Percentiles rank a stretch among this genome's conserved stretches.
Evolutionary conservation across 768 basidiomycete genomes (phyloP).

Genomic region (Termitomyces sp.): DNA sequence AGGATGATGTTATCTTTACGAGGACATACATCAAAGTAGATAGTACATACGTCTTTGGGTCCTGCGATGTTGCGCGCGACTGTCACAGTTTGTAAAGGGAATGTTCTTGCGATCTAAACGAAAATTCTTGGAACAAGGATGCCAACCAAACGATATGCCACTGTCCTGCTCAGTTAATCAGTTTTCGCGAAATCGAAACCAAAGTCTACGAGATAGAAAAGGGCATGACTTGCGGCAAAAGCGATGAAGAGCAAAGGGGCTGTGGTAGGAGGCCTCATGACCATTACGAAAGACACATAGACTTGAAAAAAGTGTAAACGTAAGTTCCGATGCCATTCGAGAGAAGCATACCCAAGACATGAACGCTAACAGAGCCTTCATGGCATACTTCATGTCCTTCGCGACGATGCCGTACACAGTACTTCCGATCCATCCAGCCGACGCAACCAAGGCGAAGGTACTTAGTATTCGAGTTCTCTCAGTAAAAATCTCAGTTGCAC

Average conservation of each 20-base stretch:
- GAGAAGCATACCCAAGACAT: slow-evolving; percentile 49
- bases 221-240: slow-evolving; percentile 35
- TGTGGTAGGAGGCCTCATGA: slow-evolving; percentile 40
- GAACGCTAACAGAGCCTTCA: slow-evolving; percentile 28
- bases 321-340: not conserved
- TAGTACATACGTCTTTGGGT: slow-evolving; percentile 40
- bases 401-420: slow-evolving; percentile 31
- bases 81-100: slow-evolving; percentile 44
- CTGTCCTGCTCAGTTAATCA: slow-evolving; percentile 4
- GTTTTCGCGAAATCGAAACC: slow-evolving; percentile 24
- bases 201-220: slow-evolving; percentile 34
- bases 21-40: slow-evolving; percentile 2
- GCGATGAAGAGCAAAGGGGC: slow-evolving; percentile 50
- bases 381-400: slow-evolving; percentile 16
- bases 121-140: slow-evolving; percentile 34
- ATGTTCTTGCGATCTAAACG: slow-evolving; percentile 50
- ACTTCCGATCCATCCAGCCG: slow-evolving; percentile 39
- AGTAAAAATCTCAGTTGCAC: slow-evolving; percentile 24
- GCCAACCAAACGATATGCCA: slow-evolving; percentile 25
- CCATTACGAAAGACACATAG: slow-evolving; percentile 38
- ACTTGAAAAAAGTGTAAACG: slow-evolving; percentile 18
- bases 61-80: slow-evolving; percentile 49
- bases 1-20: not conserved
- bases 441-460: slow-evolving; percentile 33
- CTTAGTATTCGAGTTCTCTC: slow-evolving; percentile 32